phyloP scores from a whole-genome alignment of 2,329 filamentous ascomycete genomes.

The Metarhizium album region DNA sequence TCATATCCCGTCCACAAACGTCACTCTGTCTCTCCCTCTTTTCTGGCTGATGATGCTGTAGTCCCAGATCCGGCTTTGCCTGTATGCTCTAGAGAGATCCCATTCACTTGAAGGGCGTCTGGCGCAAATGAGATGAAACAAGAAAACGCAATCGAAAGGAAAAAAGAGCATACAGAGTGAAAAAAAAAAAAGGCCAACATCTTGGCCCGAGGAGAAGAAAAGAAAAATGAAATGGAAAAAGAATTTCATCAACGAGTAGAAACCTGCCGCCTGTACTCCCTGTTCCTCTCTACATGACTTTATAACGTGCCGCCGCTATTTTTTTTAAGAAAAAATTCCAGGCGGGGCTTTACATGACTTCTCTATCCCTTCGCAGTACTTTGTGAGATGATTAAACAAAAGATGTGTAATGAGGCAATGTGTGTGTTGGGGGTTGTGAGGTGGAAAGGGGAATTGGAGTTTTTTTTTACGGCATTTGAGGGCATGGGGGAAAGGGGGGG shows the following conservation, averaged over 20 bases:
- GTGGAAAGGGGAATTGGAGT: conserved; percentile 4
- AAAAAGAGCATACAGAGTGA: not conserved
- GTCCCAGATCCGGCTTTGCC: not conserved
- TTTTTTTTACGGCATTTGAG: conserved; percentile 6
- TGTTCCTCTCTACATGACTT: conserved; percentile 32
- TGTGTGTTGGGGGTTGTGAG: not conserved
- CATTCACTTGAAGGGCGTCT: conserved; percentile 26
- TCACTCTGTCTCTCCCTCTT: too few species aligned
- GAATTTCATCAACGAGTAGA: conserved; percentile 8
- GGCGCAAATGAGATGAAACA: conserved; percentile 11
- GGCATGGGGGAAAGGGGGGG: conserved; percentile 9
- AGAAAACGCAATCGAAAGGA: conserved; percentile 7
- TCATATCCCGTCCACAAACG: not conserved
- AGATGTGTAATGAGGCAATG: conserved; percentile 7
- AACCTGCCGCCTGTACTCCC: conserved; percentile 27
- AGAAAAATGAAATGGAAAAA: conserved; percentile 13
- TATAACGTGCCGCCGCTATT: conserved; percentile 23
- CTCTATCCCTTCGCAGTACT: conserved; percentile 28
- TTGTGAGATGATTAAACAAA: conserved; percentile 17
- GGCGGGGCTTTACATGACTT: conserved; percentile 30
- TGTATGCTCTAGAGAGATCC: conserved; percentile 9
- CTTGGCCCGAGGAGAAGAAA: conserved; percentile 4
- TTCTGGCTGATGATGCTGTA: conserved; percentile 1
- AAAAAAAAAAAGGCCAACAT: conserved; percentile 1
- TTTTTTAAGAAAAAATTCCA: conserved; percentile 12